These are phyloP conservation scores for Rhodomyrtus tomentosa DNA, from an alignment of 345 rosid species.

Conservation along the genomic window DNA sequence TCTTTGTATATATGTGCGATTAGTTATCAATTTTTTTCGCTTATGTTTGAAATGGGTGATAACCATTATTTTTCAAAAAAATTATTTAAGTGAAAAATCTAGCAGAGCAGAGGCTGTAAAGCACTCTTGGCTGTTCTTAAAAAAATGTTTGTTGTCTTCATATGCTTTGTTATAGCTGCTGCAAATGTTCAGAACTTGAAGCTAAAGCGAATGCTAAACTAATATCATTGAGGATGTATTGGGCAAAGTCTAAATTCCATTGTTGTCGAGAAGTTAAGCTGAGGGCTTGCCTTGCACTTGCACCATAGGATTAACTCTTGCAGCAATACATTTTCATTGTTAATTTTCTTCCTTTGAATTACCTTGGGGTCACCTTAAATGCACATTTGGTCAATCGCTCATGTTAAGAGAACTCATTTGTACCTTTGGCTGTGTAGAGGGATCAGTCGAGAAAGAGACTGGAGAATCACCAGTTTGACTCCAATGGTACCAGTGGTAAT, in stretches of 20 bases:
- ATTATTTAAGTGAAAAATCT: background rate
- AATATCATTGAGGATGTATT: background rate
- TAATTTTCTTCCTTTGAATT: background rate
- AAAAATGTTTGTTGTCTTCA: background rate
- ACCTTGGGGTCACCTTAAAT: background rate
- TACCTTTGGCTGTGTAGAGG: conserved; percentile 37
- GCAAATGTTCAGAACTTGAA: background rate
- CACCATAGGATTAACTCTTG: background rate
- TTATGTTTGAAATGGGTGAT: background rate
- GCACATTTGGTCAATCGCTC: background rate
- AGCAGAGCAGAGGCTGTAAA: background rate
- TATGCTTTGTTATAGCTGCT: background rate
- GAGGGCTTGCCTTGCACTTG: background rate
- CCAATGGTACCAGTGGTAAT: conserved; percentile 61
- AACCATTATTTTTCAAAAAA: background rate
- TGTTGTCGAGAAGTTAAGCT: background rate
- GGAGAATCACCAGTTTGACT: conserved; percentile 64
- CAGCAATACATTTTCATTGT: background rate
- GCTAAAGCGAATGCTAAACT: background rate
- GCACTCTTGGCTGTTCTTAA: background rate
- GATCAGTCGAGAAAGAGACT: conserved; percentile 65
- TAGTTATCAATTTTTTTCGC: background rate
- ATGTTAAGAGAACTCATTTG: background rate
- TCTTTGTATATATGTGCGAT: background rate
- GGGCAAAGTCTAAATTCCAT: background rate